Evolutionary conservation across 371 early-diverging fungal species (phyloP).

Genomic region (Furculomyces boomerangus): DNA sequence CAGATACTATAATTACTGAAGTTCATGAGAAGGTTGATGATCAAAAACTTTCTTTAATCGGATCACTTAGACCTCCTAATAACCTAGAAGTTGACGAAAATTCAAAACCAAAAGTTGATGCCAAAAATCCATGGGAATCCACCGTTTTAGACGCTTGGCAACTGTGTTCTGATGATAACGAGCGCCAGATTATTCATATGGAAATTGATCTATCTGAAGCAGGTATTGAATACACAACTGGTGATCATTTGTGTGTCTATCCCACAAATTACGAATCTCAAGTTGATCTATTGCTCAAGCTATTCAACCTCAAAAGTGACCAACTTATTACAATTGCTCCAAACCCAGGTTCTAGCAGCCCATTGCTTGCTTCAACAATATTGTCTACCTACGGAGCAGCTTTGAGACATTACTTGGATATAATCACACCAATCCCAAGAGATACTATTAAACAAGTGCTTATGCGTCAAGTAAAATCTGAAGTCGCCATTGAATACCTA

Average conservation of each 20-base stretch:
- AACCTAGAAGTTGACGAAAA: slow-evolving; percentile 22
- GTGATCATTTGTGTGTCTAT: slow-evolving; percentile 92
- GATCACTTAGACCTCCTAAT: slow-evolving; percentile 23
- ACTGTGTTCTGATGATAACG: slow-evolving; percentile 37
- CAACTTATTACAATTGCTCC: slow-evolving; percentile 37
- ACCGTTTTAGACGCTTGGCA: slow-evolving; percentile 35
- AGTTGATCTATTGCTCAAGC: slow-evolving; percentile 39
- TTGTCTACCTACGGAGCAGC: slow-evolving; percentile 56
- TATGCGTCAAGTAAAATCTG: slow-evolving; percentile 33
- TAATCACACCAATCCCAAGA: slow-evolving; percentile 32
- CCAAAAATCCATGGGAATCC: slow-evolving; percentile 60
- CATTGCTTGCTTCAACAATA: slow-evolving; percentile 67
- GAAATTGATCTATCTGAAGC: slow-evolving; percentile 72
- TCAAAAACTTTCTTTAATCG: slow-evolving; percentile 18
- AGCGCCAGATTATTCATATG: slow-evolving; percentile 76
- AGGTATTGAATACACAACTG: slow-evolving; percentile 67
- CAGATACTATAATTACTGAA: slow-evolving; percentile 6
- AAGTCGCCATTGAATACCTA: slow-evolving; percentile 29
- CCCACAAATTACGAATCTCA: slow-evolving; percentile 66
- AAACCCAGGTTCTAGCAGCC: slow-evolving; percentile 46
- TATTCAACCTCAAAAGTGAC: slow-evolving; percentile 35
- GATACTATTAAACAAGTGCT: slow-evolving; percentile 18
- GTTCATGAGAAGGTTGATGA: slow-evolving; percentile 5
- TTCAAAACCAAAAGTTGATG: not conserved
- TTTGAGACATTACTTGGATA: slow-evolving; percentile 81